phyloP scores from a whole-genome alignment of 2,329 filamentous ascomycete species.

The Ophiostoma ips region DNA sequence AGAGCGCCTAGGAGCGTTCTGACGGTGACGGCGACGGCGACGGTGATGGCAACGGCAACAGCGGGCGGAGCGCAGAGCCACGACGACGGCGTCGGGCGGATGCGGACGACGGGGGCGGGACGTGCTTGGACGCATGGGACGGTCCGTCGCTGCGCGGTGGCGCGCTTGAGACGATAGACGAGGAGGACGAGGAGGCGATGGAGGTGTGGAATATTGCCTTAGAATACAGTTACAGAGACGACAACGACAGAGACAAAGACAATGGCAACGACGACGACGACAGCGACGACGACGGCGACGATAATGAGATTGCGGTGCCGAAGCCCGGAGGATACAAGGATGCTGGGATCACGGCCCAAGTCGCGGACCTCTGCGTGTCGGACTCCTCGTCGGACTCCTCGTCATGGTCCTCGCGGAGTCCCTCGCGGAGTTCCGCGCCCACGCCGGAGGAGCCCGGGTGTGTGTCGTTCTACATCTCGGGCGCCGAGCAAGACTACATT shows the following conservation, averaged over 20 bases:
- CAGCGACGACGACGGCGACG: not conserved
- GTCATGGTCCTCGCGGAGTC: too few species aligned
- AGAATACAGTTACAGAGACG: too few species aligned
- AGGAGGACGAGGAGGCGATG: not conserved
- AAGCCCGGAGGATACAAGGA: too few species aligned
- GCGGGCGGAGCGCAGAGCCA: not conserved
- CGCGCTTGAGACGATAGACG: not conserved
- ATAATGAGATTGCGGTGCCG: not conserved
- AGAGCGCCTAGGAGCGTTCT: constrained; percentile 10
- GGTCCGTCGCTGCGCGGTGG: not conserved
- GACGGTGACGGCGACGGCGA: not conserved
- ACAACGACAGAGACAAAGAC: not conserved
- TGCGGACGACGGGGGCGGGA: not conserved
- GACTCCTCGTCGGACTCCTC: too few species aligned
- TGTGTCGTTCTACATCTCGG: too few species aligned
- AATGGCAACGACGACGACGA: not conserved
- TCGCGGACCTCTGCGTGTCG: too few species aligned
- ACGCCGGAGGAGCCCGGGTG: too few species aligned
- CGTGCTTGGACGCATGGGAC: not conserved
- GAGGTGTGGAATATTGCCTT: too few species aligned
- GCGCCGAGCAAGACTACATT: too few species aligned
- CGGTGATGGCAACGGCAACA: not conserved
- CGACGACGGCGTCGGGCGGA: too few species aligned
- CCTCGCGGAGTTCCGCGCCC: too few species aligned
- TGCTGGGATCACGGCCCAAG: too few species aligned